Conservation (phyloP, 441 rosid species). For the Mallotus japonicus region DNA sequence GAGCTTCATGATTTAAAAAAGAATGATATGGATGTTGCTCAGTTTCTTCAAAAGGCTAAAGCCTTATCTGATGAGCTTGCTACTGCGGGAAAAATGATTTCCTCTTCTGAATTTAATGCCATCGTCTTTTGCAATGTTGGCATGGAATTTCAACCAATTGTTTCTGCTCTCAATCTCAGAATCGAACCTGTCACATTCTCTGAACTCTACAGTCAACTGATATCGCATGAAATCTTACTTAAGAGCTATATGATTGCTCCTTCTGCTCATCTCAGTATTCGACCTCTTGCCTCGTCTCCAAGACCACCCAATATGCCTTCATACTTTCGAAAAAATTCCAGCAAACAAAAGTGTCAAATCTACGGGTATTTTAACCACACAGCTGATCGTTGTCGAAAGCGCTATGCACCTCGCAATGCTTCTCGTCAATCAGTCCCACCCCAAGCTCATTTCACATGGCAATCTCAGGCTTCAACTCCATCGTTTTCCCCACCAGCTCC, state of each 20-base stretch:
- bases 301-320: neutral
- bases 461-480: too few species aligned
- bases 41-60: neutral
- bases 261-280: too few species aligned
- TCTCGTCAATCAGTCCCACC: too few species aligned
- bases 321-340: neutral
- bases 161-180: neutral
- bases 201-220: neutral
- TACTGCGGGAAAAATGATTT: too few species aligned
- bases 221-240: neutral
- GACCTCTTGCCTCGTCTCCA: fast-evolving
- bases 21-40: neutral
- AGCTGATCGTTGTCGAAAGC: too few species aligned
- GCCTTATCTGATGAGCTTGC: neutral
- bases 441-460: too few species aligned
- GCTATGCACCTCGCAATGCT: too few species aligned
- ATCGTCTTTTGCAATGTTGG: neutral
- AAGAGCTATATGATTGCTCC: neutral
- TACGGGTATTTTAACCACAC: too few species aligned
- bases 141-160: neutral
- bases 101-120: neutral
- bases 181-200: neutral
- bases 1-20: neutral
- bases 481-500: neutral
- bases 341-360: neutral